Percentiles rank a stretch among this genome's conserved stretches.
These are phyloP conservation scores for Bipolaris zeicola DNA, from an alignment of 2,329 filamentous ascomycete species.

Conservation along the genomic window DNA sequence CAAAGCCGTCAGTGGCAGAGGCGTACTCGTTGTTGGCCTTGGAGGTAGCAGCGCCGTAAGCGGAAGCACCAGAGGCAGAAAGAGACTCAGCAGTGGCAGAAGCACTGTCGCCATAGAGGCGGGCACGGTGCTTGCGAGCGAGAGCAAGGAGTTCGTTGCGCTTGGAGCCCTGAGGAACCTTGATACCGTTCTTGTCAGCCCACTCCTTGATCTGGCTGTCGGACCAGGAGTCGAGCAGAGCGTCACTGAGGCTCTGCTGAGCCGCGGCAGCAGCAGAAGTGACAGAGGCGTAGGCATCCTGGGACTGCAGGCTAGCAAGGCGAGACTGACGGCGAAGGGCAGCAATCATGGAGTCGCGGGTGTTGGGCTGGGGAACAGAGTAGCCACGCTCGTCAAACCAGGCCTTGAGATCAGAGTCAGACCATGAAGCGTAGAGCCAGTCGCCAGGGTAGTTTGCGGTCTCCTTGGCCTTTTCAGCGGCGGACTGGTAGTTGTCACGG, in stretches of 20 bases:
- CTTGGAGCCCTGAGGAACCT: constrained; percentile 90
- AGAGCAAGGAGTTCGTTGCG: constrained; percentile 87
- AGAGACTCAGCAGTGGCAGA: constrained; percentile 39
- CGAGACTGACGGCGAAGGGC: constrained; percentile 89
- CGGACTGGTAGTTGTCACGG: constrained; percentile 78
- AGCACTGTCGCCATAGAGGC: constrained; percentile 70
- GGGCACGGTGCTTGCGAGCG: constrained; percentile 82
- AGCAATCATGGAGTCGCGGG: constrained; percentile 86
- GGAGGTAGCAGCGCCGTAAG: constrained; percentile 61
- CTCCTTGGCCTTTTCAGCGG: constrained; percentile 77
- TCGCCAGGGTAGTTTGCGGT: constrained; percentile 86
- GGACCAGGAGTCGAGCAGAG: constrained; percentile 86
- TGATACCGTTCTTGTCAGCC: constrained; percentile 86
- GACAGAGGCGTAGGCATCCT: constrained; percentile 53
- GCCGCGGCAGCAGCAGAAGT: constrained; percentile 62
- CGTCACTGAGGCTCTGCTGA: constrained; percentile 77
- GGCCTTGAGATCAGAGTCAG: constrained; percentile 89
- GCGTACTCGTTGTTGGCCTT: constrained; percentile 16
- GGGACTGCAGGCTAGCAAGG: constrained; percentile 71
- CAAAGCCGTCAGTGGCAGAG: constrained; percentile 61
- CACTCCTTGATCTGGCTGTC: constrained; percentile 91
- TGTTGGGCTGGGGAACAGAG: constrained; percentile 80
- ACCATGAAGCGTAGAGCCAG: constrained; percentile 92
- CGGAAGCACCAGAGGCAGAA: constrained; percentile 53
- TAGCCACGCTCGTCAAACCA: constrained; percentile 91